Evolutionary conservation across 2,329 filamentous ascomycete genomes (phyloP), one percentile per base, ranked within the genome.

Genomic region (Exophiala bonariae): DNA sequence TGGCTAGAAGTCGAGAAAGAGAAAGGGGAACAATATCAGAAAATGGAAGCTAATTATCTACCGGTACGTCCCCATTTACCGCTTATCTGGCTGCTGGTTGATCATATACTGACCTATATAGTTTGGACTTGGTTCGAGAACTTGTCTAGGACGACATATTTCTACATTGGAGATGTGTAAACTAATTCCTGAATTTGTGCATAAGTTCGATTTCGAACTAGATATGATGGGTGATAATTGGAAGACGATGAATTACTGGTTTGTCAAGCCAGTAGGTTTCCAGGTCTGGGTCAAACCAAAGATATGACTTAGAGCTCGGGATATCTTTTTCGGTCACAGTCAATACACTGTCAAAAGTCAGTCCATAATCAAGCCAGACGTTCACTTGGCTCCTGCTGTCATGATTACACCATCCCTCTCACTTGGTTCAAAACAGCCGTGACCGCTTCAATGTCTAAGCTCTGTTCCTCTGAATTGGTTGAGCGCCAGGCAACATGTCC

Each of bases 21-120:
- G 5, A n/a, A 22, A 16, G 17, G 10, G 13, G 39, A 44, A 14
- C 23, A 18, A 4, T 8, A 14, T 9, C 26, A 9, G 38, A 26
- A 36, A 16, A 48, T 48, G 45, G 33, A 48, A 10, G 8, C 13
- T 8, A 4, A 16, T 14, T 26, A 33, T 22, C 10, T 48, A 28
- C 8, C 45, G 8, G 23, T 41, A 41, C 11, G 38, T 41, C n/a
- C n/a, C n/a, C n/a, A n/a, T 63, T 66, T 2, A 68, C 82, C 10
- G 86, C 86, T 32, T 71, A 77, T 14, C 72, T 90, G 20, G 77
- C 78, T 3, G 85, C 81, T 1, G 86, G 86, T n/a, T n/a, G n/a
- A n/a, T n/a, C n/a, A n/a, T n/a, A n/a, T n/a, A n/a, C n/a, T n/a
- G n/a, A n/a, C n/a, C n/a, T n/a, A n/a, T 23, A n/a, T 30, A 73